Base-by-base conservation (phyloP, 345 rosid species). In the Pistacia integerrima region DNA sequence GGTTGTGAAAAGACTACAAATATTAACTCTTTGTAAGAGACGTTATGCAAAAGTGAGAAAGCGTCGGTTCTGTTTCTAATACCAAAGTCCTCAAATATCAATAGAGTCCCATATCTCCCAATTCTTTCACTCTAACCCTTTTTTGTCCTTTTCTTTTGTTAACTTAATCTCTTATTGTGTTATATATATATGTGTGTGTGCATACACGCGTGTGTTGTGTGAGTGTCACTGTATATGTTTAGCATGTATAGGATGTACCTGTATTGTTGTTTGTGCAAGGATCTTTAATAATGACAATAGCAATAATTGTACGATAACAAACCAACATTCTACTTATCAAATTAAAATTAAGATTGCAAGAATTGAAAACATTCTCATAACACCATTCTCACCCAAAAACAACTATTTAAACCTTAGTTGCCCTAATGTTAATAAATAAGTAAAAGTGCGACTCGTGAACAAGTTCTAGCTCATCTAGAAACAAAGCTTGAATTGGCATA, bases 391-490 rank as follows among this genome's bases (percentile, higher is more conserved):
- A 20, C 33, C 8, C 5, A 8, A 35, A 70, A 4, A 64, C 56
- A 8, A 67, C 8, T 8, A 49, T 11, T 46, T 14, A 59, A 56
- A 13, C 5, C 30, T 14, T 44, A 61, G 4, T 59, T 2, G 46
- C 22, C 48, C 30, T 48, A 4, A 35, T 28, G 58, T 14, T 25
- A 41, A 58, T 22, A 41, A n/a, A 69, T 30, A 58, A 41, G 7
- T 20, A 41, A 35, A 28, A 1, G 49, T 63, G 9, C 33, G 10
- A 68, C 64, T 22, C 41, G 65, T 18, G 64, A 54, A 25, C 52
- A 72, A 38, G 30, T 54, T 58, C 77, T 16, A 49, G 49, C 59
- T 41, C 56, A 68, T 69, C 74, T 61, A 16, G 33, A 71, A 73
- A 36, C 30, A 41, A 71, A 65, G 62, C 60, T 30, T 64, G 64